Evolutionary conservation across 1,284 basidiomycete genomes (phyloP).

Genomic region (Meripilus lineatus): DNA sequence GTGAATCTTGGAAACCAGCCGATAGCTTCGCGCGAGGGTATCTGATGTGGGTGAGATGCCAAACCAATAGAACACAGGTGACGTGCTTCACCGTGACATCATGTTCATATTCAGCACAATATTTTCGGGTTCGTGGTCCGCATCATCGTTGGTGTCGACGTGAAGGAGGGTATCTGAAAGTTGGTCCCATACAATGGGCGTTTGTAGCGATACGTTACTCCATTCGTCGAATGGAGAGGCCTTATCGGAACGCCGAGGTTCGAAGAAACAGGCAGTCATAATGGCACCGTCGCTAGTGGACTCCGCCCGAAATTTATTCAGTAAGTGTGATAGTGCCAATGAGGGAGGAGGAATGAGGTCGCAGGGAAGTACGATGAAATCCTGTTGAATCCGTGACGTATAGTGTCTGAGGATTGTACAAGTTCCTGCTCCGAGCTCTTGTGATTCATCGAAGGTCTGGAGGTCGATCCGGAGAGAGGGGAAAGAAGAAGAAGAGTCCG

Average conservation of each 20-base stretch:
- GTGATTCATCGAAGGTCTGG: conserved; percentile 71
- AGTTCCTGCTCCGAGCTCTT: conserved; percentile 60
- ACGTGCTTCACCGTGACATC: conserved; percentile 47
- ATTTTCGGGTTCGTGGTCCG: conserved; percentile 66
- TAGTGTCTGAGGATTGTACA: conserved; percentile 69
- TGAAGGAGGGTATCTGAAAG: conserved; percentile 64
- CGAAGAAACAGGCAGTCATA: conserved; percentile 77
- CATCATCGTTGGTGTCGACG: conserved; percentile 61
- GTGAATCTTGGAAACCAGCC: conserved; percentile 74
- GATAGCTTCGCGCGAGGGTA: conserved; percentile 74
- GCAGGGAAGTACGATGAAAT: conserved; percentile 90
- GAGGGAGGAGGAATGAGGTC: conserved; percentile 80
- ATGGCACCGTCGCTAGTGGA: conserved; percentile 60
- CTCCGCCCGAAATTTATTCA: conserved; percentile 81
- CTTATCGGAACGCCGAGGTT: conserved; percentile 50
- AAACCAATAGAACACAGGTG: background rate
- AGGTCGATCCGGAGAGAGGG: conserved; percentile 67
- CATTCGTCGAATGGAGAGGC: conserved; percentile 58
- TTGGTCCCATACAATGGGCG: conserved; percentile 64
- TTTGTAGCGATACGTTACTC: conserved; percentile 39
- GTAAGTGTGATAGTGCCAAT: conserved; percentile 63
- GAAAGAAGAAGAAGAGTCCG: conserved; percentile 51
- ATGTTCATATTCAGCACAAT: conserved; percentile 71
- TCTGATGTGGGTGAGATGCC: conserved; percentile 37
- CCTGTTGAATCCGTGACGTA: conserved; percentile 62